Evolutionary conservation across 1,284 basidiomycete genomes (phyloP).

Genomic region (Ceratobasidium sp.): DNA sequence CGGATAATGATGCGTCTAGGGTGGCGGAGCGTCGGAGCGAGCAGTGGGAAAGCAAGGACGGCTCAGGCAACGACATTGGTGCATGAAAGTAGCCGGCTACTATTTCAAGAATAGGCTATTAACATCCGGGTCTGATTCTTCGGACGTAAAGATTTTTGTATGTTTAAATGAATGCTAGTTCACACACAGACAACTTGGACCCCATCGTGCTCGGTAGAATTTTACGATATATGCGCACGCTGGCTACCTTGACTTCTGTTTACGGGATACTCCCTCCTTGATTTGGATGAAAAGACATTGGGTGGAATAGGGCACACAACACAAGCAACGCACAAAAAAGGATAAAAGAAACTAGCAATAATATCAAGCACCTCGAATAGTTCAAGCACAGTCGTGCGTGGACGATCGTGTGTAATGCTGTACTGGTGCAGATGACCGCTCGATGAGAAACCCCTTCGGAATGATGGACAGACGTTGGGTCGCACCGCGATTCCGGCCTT

Average conservation of each 20-base stretch:
- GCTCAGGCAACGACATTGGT: constrained; percentile 31
- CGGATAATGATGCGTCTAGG: constrained; percentile 27
- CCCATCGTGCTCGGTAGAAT: no score
- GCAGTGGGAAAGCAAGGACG: constrained; percentile 26
- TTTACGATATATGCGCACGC: constrained; percentile 1
- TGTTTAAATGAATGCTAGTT: background rate
- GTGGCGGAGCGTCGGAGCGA: constrained; percentile 33
- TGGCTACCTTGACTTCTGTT: no score
- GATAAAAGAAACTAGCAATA: constrained; percentile 3
- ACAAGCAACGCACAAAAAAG: background rate
- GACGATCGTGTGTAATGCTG: constrained; percentile 2
- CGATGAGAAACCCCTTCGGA: background rate
- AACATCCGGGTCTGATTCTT: no score
- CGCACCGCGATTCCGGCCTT: background rate
- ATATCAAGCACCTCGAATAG: background rate
- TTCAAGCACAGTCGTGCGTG: background rate
- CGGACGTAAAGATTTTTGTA: background rate
- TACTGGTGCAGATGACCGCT: background rate
- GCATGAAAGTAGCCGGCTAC: no score
- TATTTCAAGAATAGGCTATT: no score
- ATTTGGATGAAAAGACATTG: background rate
- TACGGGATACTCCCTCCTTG: no score
- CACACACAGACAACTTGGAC: no score
- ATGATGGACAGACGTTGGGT: background rate
- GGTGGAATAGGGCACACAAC: background rate